Conservation (phyloP, 2,329 filamentous ascomycete genomes). For the Ceratocystiopsis minuta region DNA sequence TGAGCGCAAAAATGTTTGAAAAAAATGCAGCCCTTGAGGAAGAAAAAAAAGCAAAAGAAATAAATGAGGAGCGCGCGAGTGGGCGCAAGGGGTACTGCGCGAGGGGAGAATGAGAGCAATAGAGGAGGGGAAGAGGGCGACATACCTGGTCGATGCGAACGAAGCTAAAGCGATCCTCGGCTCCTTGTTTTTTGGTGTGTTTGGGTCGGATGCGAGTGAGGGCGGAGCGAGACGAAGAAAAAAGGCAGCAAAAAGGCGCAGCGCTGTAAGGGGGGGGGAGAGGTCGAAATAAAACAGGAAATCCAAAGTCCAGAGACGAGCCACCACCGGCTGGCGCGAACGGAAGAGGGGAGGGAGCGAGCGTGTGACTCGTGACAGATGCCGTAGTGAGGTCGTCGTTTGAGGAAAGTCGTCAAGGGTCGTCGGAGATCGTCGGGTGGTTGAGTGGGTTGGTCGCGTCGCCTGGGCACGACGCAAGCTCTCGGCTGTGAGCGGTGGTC, state of each 20-base stretch:
- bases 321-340: too few relatives aligned
- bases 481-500: background rate
- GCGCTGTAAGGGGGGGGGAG: background rate
- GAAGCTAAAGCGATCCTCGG: background rate
- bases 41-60: background rate
- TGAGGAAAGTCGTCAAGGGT: background rate
- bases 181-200: background rate
- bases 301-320: too few relatives aligned
- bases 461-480: too few relatives aligned
- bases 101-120: background rate
- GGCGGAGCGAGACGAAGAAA: background rate
- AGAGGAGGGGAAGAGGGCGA: background rate
- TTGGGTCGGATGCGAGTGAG: background rate
- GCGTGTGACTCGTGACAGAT: too few relatives aligned
- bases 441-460: too few relatives aligned
- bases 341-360: background rate
- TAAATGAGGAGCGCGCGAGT: background rate
- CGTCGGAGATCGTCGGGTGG: background rate
- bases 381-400: too few relatives aligned
- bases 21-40: too few relatives aligned
- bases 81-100: background rate
- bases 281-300: background rate
- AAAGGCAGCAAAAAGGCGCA: background rate
- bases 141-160: background rate
- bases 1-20: too few relatives aligned